Conservation (phyloP, 768 basidiomycete species). For the Pulveroboletus ravenelii region DNA sequence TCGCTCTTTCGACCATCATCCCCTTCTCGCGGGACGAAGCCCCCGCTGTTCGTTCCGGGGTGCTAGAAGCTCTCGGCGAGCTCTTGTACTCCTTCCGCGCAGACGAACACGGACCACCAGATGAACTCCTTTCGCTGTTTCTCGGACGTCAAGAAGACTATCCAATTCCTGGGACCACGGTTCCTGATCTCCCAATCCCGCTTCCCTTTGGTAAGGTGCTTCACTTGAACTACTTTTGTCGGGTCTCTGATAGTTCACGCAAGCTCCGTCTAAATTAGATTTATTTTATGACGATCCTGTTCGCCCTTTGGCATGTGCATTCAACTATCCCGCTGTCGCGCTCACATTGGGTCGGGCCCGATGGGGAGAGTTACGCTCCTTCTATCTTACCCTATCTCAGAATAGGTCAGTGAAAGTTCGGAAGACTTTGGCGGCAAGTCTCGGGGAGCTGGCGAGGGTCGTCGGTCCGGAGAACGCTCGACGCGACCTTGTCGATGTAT, state of each 20-base stretch:
- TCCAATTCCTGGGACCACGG: slow-evolving; percentile 30
- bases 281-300: slow-evolving; percentile 60
- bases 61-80: slow-evolving; percentile 85
- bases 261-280: slow-evolving; percentile 32
- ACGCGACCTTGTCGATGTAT: slow-evolving; percentile 67
- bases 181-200: slow-evolving; percentile 3
- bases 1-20: slow-evolving; percentile 63
- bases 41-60: slow-evolving; percentile 67
- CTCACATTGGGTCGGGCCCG: slow-evolving; percentile 71
- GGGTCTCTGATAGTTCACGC: slow-evolving; percentile 3
- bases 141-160: slow-evolving; percentile 52
- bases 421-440: slow-evolving; percentile 77
- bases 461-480: slow-evolving; percentile 67
- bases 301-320: slow-evolving; percentile 75
- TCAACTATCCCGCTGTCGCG: slow-evolving; percentile 89
- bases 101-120: slow-evolving; percentile 59
- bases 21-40: slow-evolving; percentile 61
- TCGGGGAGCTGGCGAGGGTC: slow-evolving; percentile 86
- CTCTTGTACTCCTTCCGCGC: slow-evolving; percentile 79
- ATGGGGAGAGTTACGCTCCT: slow-evolving; percentile 68
- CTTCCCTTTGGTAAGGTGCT: slow-evolving; percentile 17
- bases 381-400: slow-evolving; percentile 63
- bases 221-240: neutral
- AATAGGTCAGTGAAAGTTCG: slow-evolving; percentile 61
- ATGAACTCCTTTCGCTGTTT: slow-evolving; percentile 71